Evolutionary conservation across 768 basidiomycete genomes (phyloP).

Genomic region (Suillus americanus): DNA sequence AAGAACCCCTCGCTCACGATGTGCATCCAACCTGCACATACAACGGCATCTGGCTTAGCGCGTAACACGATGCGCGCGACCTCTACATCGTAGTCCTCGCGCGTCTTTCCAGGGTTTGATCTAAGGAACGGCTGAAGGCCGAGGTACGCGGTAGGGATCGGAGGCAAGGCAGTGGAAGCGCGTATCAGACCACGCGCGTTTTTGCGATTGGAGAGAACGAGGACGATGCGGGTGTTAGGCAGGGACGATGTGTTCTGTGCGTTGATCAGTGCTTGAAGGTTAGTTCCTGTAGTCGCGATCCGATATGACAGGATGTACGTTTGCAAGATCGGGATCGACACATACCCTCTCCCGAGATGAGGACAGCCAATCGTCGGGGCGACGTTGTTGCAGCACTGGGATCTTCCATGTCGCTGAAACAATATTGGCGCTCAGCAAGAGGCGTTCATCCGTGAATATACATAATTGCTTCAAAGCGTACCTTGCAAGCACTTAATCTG

Average conservation of each 20-base stretch:
- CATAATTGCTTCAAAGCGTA: neutral
- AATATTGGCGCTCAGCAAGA: neutral
- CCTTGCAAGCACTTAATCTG: neutral
- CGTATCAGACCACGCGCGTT: conserved; percentile 86
- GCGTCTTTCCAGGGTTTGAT: conserved; percentile 64
- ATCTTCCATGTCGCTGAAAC: neutral
- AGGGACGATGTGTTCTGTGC: conserved; percentile 75
- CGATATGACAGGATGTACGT: conserved; percentile 4
- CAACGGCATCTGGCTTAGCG: conserved; percentile 77
- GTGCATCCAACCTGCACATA: conserved; percentile 99
- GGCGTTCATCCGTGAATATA: neutral
- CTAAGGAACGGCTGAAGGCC: conserved; percentile 85
- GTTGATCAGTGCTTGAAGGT: conserved; percentile 95
- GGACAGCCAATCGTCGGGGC: conserved; percentile 46
- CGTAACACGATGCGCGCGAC: conserved; percentile 67
- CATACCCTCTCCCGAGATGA: conserved; percentile 67
- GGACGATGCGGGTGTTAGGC: conserved; percentile 66
- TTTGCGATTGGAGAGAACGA: conserved; percentile 91
- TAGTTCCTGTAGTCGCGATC: conserved; percentile 62
- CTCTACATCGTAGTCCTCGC: conserved; percentile 84
- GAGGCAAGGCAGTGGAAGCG: conserved; percentile 66
- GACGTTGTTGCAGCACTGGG: neutral
- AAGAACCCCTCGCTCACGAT: conserved; percentile 84
- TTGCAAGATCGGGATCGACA: neutral
- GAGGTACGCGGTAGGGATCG: conserved; percentile 81